Base-by-base conservation (phyloP, 306 rosid species). In the Dalbergia cultrata region DNA sequence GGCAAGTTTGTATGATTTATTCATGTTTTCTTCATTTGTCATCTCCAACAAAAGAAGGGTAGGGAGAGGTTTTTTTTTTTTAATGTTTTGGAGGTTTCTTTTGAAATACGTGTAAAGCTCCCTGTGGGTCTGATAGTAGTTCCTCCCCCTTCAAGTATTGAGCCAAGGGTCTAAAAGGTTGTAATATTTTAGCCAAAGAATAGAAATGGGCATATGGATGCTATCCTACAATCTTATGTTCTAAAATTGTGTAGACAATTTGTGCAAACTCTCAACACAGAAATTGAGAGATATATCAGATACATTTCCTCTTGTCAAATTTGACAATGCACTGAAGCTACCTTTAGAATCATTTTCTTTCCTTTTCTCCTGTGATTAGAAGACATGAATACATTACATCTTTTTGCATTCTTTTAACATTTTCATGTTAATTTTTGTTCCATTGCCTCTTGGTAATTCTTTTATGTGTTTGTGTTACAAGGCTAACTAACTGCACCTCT, bases 1-100 rank as follows among this genome's bases (percentile, higher is more conserved):
- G 98, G 99, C 85, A 91, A 89, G 92, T 90, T 73, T 39, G 65
- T 45, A 16, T 34, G 49, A 45, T 80, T 43, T 18, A 44, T 78
- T 88, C 63, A 59, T 83, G 78, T 75, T 43, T 65, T 65, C 69
- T 43, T 76, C 52, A 63, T 60, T 66, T 37, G 54, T 56, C 70
- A 21, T 11, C 49, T 31, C 69, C 49, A 61, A 3, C 12, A 31
- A 65, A 58, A 4, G 10, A 19, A 17, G 56, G 22, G 53, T 0
- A 21, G 72, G 34, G 35, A 45, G 47, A 8, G 61, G 44, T 44
- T 61, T 45, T 33, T 35, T 67, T 13, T 7, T 26, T 43, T 26
- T 26, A 0, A 5, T 57, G 50, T 80, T 67, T 67, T 67, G 70
- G 31, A 43, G 34, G 16, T 58, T 72, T 76, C n/a, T 78, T 19